These are phyloP conservation scores for Galerina sulciceps DNA, from an alignment of 768 basidiomycete genomes.

Conservation along the genomic window DNA sequence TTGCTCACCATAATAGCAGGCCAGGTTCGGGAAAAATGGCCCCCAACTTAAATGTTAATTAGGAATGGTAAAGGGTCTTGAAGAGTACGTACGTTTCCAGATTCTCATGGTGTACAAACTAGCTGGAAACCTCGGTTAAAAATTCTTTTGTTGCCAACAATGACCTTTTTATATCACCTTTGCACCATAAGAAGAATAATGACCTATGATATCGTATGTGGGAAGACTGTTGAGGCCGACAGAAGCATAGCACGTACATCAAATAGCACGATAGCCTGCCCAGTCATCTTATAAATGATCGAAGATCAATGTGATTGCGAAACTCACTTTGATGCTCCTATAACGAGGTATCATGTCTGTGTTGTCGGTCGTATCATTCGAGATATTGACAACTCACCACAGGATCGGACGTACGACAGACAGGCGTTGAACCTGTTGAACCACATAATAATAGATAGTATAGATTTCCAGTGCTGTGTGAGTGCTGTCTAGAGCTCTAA, in stretches of 20 bases:
- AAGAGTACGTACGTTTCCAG: background rate
- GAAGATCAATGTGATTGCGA: background rate
- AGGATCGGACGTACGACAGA: no score
- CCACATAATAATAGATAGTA: no score
- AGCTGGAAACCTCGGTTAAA: background rate
- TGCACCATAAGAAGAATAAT: background rate
- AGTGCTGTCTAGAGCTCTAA: no score
- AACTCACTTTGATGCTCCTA: conserved; percentile 1
- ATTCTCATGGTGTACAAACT: conserved; percentile 1
- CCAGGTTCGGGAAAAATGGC: background rate
- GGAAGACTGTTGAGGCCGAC: background rate
- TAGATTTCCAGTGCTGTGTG: no score
- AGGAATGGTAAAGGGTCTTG: background rate
- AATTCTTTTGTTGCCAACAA: background rate
- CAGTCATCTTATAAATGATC: no score
- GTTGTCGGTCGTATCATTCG: no score
- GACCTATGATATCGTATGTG: background rate
- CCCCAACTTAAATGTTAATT: background rate
- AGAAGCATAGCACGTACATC: background rate
- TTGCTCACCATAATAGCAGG: background rate
- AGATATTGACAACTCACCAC: no score
- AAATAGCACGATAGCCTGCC: background rate
- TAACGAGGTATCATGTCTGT: no score
- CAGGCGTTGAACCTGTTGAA: no score
- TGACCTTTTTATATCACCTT: background rate